Evolutionary conservation across 2,329 filamentous ascomycete species (phyloP), one percentile per base, ranked within the genome.

Genomic region (Didymella exigua): DNA sequence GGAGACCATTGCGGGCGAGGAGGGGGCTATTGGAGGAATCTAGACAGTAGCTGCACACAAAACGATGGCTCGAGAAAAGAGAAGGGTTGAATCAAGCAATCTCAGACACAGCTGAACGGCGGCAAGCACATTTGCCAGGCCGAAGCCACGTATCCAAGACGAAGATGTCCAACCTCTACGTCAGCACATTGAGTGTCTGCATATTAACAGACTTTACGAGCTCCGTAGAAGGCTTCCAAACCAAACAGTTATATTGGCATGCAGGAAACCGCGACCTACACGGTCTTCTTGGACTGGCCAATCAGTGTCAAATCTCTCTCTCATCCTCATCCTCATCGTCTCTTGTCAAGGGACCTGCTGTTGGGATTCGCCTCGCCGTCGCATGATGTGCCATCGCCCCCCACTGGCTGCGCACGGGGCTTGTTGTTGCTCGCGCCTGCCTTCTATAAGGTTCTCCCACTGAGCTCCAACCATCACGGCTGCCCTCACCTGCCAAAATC

Each of bases 1-100:
- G 13, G 66, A 69, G 24, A 64, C 65, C 11, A 53, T 59, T 5
- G 58, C 61, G 8, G 66, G 49, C 13, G 70, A 72, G 31, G 65
- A 67, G 26, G 56, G 54, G 5, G 18, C 44, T 3, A 19, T 44
- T 24, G 53, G 36, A 21, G 53, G 53, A 11, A 48, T 37, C 2
- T 56, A 5, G 34, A 14, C 7, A 5, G 27, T 4, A 21, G 36
- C 27, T 40, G 18, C 18, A 38, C 5, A 18, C 21, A 18, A 26
- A 10, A 29, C 19, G 11, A 37, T 9, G 26, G 24, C 24, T 9
- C 23, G 13, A 5, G 26, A 9, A 9, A 21, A 11, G 4, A 13
- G 2, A 18, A 18, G 9, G n/a, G 10, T 14, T 14, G 7, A 21
- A 5, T 4, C 5, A 10, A 16, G 11, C 23, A 49, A 11, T 34